A percentile compares a stretch with the other conserved stretches of the same genome.
Evolutionary conservation across 1,284 basidiomycete genomes (phyloP).

Genomic region (Moniliella sp.): DNA sequence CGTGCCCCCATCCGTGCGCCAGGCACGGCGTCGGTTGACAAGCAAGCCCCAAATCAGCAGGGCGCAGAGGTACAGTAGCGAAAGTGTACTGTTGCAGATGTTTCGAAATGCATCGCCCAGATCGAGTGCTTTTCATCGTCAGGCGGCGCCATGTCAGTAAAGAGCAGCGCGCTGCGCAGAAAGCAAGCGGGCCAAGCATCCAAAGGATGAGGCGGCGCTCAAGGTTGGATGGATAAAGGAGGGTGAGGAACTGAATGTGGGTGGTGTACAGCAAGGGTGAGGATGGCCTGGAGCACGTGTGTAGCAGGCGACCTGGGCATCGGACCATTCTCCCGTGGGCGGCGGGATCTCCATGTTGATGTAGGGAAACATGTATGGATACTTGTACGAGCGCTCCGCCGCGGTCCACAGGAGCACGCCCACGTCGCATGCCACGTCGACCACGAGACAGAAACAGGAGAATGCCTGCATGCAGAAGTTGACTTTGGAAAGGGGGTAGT

Average conservation of each 20-base stretch:
- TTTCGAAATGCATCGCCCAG: conserved; percentile 64
- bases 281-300: conserved; percentile 64
- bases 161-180: conserved; percentile 62
- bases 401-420: conserved; percentile 47
- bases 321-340: conserved; percentile 50
- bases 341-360: conserved; percentile 51
- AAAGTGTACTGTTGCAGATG: conserved; percentile 81
- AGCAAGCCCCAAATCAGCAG: conserved; percentile 80
- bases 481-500: conserved; percentile 71
- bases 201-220: conserved; percentile 70
- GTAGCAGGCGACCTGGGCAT: conserved; percentile 55
- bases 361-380: conserved; percentile 90
- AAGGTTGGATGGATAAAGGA: conserved; percentile 77
- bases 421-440: conserved; percentile 20
- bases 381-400: conserved; percentile 46
- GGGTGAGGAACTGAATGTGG: conserved; percentile 88
- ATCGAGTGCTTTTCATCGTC: conserved; percentile 37
- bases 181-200: conserved; percentile 65
- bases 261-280: conserved; percentile 65
- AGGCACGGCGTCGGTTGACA: conserved; percentile 71
- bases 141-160: conserved; percentile 47
- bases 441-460: conserved; percentile 55
- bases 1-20: conserved; percentile 74
- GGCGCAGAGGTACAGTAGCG: conserved; percentile 70
- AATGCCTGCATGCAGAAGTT: conserved; percentile 75